A percentile compares a stretch with the other conserved stretches of the same genome.
These are phyloP conservation scores for Quercus wislizeni DNA, from an alignment of 306 rosid genomes.

Conservation along the genomic window DNA sequence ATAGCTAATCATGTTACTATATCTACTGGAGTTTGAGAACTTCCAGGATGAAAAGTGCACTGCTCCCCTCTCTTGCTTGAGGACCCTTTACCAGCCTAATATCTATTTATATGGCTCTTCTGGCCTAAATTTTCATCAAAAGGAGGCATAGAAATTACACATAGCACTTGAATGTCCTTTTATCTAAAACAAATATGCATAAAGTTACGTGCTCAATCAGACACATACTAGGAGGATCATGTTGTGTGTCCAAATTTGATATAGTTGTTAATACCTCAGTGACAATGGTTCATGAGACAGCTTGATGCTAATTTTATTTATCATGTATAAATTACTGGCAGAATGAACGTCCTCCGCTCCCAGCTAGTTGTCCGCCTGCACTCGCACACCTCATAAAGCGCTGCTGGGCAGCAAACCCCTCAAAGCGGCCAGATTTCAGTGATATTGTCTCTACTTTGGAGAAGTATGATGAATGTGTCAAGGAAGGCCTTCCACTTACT, in stretches of 20 bases:
- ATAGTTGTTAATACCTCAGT: background rate
- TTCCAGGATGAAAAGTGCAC: background rate
- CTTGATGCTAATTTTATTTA: background rate
- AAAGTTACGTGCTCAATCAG: too few relatives aligned
- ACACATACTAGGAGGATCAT: background rate
- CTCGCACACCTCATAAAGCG: conserved; percentile 88
- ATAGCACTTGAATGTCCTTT: too few relatives aligned
- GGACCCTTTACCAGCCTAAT: background rate
- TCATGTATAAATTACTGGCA: conserved; percentile 22
- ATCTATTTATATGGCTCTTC: background rate
- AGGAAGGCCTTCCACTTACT: conserved; percentile 96
- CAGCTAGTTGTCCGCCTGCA: conserved; percentile 93
- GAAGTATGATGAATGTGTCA: conserved; percentile 87
- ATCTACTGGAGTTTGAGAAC: too few relatives aligned
- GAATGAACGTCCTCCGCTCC: conserved; percentile 97
- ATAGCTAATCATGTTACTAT: too few relatives aligned
- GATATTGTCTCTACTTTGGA: conserved; percentile 77
- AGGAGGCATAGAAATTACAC: background rate
- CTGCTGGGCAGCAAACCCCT: conserved; percentile 91
- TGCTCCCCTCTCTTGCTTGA: background rate
- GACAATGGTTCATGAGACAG: background rate
- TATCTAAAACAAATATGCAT: too few relatives aligned
- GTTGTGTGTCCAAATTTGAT: background rate
- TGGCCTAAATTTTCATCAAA: background rate
- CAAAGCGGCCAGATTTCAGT: conserved; percentile 93